A percentile compares a stretch with the other conserved stretches of the same genome.
phyloP scores from a whole-genome alignment of 176 grass and related monocot species.

The Phoenix dactylifera region DNA sequence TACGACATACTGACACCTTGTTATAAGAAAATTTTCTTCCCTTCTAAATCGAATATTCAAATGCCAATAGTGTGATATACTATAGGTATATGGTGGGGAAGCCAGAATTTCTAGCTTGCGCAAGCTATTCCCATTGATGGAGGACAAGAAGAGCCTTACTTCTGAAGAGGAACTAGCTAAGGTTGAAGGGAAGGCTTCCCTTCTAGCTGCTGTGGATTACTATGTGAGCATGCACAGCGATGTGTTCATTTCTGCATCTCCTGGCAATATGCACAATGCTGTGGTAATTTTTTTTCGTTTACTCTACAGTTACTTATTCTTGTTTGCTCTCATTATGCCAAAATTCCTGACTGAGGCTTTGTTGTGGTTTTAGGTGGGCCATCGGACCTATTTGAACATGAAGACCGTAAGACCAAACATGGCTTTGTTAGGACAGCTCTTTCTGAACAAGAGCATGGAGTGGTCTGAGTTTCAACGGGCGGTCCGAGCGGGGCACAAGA shows the following conservation, averaged over 20 bases:
- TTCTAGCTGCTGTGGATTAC: constrained; percentile 86
- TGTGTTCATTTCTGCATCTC: constrained; percentile 81
- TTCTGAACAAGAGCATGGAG: constrained; percentile 77
- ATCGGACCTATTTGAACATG: constrained; percentile 66
- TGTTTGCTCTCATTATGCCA: background rate
- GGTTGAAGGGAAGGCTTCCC: constrained; percentile 80
- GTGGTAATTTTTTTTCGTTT: constrained; percentile 32
- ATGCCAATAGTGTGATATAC: constrained; percentile 7
- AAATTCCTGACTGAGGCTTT: constrained; percentile 8
- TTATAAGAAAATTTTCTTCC: background rate
- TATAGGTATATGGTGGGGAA: constrained; percentile 84
- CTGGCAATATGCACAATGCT: constrained; percentile 97
- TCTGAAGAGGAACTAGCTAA: constrained; percentile 53
- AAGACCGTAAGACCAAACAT: constrained; percentile 89
- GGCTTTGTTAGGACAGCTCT: constrained; percentile 71
- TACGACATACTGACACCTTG: constrained; percentile 15
- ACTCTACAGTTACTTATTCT: background rate
- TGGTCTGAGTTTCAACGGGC: constrained; percentile 63
- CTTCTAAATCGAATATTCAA: background rate
- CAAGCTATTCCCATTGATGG: constrained; percentile 75
- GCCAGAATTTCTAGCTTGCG: constrained; percentile 62
- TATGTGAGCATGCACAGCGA: constrained; percentile 72
- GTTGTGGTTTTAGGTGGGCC: constrained; percentile 43
- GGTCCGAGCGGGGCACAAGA: constrained; percentile 62
- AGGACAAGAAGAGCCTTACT: constrained; percentile 77